These are phyloP conservation scores for Nothopassalora personata DNA, from an alignment of 2,329 filamentous ascomycete species.

Conservation along the genomic window DNA sequence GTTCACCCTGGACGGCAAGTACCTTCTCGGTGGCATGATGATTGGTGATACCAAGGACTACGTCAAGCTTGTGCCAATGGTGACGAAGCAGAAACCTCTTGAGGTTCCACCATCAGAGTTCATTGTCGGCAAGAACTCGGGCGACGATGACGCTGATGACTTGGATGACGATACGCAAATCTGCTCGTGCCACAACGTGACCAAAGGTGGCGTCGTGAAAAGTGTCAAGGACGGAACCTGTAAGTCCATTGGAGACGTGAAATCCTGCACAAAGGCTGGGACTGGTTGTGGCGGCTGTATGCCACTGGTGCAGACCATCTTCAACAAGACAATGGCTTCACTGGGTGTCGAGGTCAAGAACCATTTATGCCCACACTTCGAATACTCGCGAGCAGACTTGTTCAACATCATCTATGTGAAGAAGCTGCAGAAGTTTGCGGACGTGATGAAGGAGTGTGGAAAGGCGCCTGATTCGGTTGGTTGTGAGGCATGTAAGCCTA, in stretches of 20 bases:
- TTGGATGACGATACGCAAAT: constrained; percentile 81
- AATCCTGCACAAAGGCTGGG: constrained; percentile 85
- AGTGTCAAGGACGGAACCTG: constrained; percentile 71
- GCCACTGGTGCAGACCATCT: constrained; percentile 81
- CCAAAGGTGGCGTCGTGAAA: constrained; percentile 71
- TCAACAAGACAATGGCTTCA: constrained; percentile 79
- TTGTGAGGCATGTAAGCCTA: constrained; percentile 82
- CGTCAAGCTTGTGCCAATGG: constrained; percentile 79
- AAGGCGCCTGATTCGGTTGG: constrained; percentile 67
- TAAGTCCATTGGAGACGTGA: constrained; percentile 76
- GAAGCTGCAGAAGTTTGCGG: constrained; percentile 62
- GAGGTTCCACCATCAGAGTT: constrained; percentile 75
- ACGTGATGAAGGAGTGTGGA: constrained; percentile 74
- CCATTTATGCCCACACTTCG: constrained; percentile 77
- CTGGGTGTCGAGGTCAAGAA: constrained; percentile 87
- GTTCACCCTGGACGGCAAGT: constrained; percentile 84
- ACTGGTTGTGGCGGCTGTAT: constrained; percentile 88
- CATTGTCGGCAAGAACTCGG: constrained; percentile 71
- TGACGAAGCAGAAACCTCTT: constrained; percentile 74
- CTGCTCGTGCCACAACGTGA: constrained; percentile 89
- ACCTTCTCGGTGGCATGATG: constrained; percentile 94
- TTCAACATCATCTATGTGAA: constrained; percentile 86
- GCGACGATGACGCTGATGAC: constrained; percentile 72
- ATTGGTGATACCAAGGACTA: constrained; percentile 90
- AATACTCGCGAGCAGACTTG: constrained; percentile 77